A percentile compares a stretch with the other conserved stretches of the same genome.
phyloP scores from a whole-genome alignment of 1,139 yeast species.

The Candida sp. region DNA sequence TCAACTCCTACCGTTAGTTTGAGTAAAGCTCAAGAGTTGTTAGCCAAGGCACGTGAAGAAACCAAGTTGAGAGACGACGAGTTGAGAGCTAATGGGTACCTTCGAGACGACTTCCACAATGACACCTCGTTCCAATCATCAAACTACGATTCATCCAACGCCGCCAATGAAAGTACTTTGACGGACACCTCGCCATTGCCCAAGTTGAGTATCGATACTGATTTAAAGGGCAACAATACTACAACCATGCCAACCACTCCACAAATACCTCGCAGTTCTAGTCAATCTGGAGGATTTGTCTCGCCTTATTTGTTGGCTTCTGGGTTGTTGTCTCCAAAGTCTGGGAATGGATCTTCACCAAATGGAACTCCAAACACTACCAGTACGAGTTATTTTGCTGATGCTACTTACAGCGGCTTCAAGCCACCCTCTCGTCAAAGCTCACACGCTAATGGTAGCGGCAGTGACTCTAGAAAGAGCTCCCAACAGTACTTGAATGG shows the following conservation, averaged over 20 bases:
- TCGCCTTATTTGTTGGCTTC: slow-evolving; percentile 66
- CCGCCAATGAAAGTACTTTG: slow-evolving; percentile 37
- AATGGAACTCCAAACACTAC: slow-evolving; percentile 22
- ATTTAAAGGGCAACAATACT: background rate
- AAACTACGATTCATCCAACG: slow-evolving; percentile 17
- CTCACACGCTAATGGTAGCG: slow-evolving; percentile 1
- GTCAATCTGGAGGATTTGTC: slow-evolving; percentile 55
- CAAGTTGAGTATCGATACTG: slow-evolving; percentile 40
- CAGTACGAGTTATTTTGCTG: slow-evolving; percentile 11
- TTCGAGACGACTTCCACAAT: slow-evolving; percentile 27
- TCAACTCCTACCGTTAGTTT: slow-evolving; percentile 93
- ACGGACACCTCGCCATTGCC: slow-evolving; percentile 31
- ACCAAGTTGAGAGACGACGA: slow-evolving; percentile 66
- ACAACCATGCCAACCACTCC: slow-evolving; percentile 31
- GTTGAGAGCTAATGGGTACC: slow-evolving; percentile 40
- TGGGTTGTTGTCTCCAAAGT: slow-evolving; percentile 55
- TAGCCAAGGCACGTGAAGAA: slow-evolving; percentile 81
- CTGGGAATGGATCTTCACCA: slow-evolving; percentile 28
- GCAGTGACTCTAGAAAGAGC: slow-evolving; percentile 5
- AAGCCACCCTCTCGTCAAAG: slow-evolving; percentile 12
- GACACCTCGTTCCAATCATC: slow-evolving; percentile 22
- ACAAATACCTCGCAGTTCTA: slow-evolving; percentile 22
- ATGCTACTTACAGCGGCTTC: slow-evolving; percentile 1
- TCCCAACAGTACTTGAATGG: background rate
- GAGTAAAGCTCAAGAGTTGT: slow-evolving; percentile 82